Base-by-base conservation (phyloP, 371 early-diverging fungal species). In the Mycotypha africana region DNA sequence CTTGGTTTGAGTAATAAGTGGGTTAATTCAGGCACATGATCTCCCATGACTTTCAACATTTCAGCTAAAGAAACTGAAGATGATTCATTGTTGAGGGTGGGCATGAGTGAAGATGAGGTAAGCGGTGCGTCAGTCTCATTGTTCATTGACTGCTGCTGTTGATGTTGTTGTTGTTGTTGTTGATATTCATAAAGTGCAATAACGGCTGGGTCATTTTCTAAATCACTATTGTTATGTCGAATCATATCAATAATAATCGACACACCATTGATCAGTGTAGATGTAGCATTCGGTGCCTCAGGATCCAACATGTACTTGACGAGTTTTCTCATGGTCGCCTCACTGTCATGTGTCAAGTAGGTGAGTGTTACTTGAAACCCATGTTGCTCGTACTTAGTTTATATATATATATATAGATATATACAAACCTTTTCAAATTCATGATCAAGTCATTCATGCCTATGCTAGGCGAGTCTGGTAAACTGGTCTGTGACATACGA, bases 171-270 rank as follows among this genome's bases (percentile, higher is more conserved):
- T n/a, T n/a, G n/a, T n/a, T n/a, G n/a, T 45, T 45, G 45, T 32
- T 56, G 57, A 16, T 65, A 47, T 34, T 52, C 57, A 54, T 65
- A 53, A 20, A 58, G 21, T 33, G 51, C 70, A 14, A 15, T 51
- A n/a, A 58, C 38, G 7, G 50, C 35, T 17, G 57, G 58, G 34
- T 58, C 64, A 4, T 22, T 53, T 53, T 64, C 66, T 36, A 56
- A 50, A 54, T 49, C 68, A 37, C 49, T 67, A 77, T 91, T 92
- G 54, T 92, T 92, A 46, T 92, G 79, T 41, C 95, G 81, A 60
- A 96, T 93, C n/a, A 96, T 76, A 69, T 96, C 95, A 53, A 96
- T 91, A 49, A 96, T 85, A 42, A 96, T 90, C 37, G 83, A 87
- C 36, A 92, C 89, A 43, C 92, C 93, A 60, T 91, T 90, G 45